Percentiles rank a stretch among this genome's conserved stretches.
phyloP scores from a whole-genome alignment of 2,329 filamentous ascomycete species.

The Orbilia javanica region DNA sequence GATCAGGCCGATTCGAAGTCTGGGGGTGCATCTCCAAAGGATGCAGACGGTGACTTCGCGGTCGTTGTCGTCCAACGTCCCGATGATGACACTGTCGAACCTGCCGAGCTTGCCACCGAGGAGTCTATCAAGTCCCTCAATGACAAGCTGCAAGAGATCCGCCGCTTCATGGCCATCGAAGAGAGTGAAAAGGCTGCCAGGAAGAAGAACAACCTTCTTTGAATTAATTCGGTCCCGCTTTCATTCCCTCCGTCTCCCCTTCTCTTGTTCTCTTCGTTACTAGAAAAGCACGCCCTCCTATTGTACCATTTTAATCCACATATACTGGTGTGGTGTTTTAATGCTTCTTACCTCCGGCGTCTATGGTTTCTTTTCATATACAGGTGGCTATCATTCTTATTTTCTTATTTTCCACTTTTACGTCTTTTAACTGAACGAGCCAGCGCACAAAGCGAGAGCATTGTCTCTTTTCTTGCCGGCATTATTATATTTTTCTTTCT shows the following conservation, averaged over 20 bases:
- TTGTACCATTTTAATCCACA: conserved; percentile 49
- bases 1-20: conserved; percentile 13
- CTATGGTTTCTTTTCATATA: conserved; percentile 36
- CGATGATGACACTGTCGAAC: conserved; percentile 30
- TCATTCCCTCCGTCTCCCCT: not conserved
- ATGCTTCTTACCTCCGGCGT: conserved; percentile 37
- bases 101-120: conserved; percentile 49
- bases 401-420: conserved; percentile 22
- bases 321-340: conserved; percentile 9
- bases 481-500: not conserved
- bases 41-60: conserved; percentile 35
- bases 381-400: conserved; percentile 54
- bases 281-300: conserved; percentile 6
- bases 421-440: conserved; percentile 17
- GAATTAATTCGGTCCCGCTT: not conserved
- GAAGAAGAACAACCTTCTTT: conserved; percentile 57
- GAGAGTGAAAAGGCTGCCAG: conserved; percentile 55
- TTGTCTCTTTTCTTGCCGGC: conserved; percentile 7
- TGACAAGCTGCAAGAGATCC: conserved; percentile 52
- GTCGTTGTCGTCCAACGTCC: conserved; percentile 49
- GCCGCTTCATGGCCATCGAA: conserved; percentile 56
- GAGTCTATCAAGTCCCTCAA: conserved; percentile 56
- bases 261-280: not conserved
- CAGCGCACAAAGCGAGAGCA: conserved; percentile 8
- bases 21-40: conserved; percentile 5